phyloP scores from a whole-genome alignment of 2,329 filamentous ascomycete genomes.

The Fusarium tupiense region DNA sequence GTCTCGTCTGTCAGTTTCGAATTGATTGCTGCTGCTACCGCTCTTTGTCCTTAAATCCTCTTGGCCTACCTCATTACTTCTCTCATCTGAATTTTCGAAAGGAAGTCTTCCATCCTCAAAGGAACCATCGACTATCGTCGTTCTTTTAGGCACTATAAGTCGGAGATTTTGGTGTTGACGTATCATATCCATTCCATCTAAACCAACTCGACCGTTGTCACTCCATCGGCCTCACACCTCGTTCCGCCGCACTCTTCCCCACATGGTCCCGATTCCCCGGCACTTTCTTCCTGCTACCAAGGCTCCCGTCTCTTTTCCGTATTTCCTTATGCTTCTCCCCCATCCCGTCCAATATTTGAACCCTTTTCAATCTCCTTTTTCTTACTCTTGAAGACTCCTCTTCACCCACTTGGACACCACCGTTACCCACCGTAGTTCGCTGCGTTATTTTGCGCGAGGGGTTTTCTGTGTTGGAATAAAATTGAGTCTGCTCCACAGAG shows the following conservation, averaged over 20 bases:
- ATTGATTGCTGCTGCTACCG: not conserved
- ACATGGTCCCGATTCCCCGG: constrained; percentile 35
- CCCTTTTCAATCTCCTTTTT: constrained; percentile 16
- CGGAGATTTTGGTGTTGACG: constrained; percentile 3
- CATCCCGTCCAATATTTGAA: constrained; percentile 19
- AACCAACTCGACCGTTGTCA: not conserved
- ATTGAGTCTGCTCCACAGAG: constrained; percentile 11
- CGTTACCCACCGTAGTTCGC: constrained; percentile 2
- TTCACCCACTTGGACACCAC: not conserved
- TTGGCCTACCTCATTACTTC: constrained; percentile 1
- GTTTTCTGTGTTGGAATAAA: constrained; percentile 10
- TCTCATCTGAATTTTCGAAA: not conserved
- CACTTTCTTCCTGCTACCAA: constrained; percentile 26
- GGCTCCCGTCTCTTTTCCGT: constrained; percentile 21
- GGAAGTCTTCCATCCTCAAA: not conserved
- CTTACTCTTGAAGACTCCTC: not conserved
- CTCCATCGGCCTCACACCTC: constrained; percentile 1
- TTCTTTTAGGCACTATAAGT: not conserved
- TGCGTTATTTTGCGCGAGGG: constrained; percentile 23
- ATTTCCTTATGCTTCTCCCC: constrained; percentile 14
- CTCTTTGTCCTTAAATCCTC: not conserved
- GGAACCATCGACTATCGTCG: not conserved
- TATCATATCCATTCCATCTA: constrained; percentile 18
- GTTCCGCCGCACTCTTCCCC: constrained; percentile 19
- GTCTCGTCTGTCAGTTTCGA: not conserved